Base-by-base conservation (phyloP, 179 eudicot genomes). In the Silene vulgaris region DNA sequence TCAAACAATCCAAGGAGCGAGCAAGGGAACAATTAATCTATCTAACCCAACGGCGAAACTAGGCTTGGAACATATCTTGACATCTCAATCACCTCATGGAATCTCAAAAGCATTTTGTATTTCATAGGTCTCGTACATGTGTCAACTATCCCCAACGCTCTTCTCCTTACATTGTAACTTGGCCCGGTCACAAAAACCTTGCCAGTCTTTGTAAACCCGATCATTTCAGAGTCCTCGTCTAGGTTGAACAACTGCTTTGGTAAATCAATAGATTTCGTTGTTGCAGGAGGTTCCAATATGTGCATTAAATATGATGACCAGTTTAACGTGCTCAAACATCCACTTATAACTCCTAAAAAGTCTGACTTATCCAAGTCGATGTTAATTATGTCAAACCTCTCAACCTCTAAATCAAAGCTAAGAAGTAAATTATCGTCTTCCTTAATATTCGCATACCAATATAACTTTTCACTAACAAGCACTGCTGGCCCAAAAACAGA, bases 51-150 rank as follows among this genome's bases (percentile, higher is more conserved):
- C 4, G 40, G 40, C 6, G 6, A 35, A 35, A 35, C 0, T 35
- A 35, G 40, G 40, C 40, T 35, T 35, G 40, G 40, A 35, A 35
- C 40, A 35, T 35, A 35, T 35, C 40, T 35, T 35, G 40, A 35
- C 3, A 35, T 35, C 40, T 35, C 40, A 35, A 35, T 35, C 40
- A 35, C 40, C 5, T 17, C 3, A 50, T 50, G 3, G 57, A 52
- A 52, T 1, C 57, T 52, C 57, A 52, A 52, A 52, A 52, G n/a
- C 8, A 35, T 21, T 0, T 56, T 65, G 57, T 76, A 66, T 60
- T 65, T 40, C 69, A 65, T 30, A 2, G 74, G 79, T 5, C 48
- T 13, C 14, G 79, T 13, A 19, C 63, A n/a, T 16, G 79, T 61
- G 9, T 76, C 76, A 14, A 76, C 64, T 19, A 76, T 8, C 16